Evolutionary conservation across 345 rosid species (phyloP), one percentile per base, ranked within the genome.

Genomic region (Firmiana major): DNA sequence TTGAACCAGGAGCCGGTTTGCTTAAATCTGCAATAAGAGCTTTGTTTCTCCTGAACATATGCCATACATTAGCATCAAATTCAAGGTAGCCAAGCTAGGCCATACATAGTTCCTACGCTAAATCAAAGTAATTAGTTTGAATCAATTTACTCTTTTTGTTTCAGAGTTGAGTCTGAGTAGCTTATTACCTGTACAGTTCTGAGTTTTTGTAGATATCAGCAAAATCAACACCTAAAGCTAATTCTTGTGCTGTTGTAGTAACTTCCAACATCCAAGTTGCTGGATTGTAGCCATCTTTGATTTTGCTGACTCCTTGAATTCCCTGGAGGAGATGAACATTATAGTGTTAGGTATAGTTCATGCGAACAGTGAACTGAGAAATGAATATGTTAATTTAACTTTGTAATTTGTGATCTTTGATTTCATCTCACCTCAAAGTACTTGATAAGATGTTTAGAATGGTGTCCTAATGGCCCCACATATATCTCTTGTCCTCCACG

Each of bases 221-320:
- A 78, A 93, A 93, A 85, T 93, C 92, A 7, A 90, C 82, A 49
- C 87, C 90, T 79, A 88, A 53, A 73, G 91, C 83, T 10, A 84
- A 42, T 81, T 93, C 98, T 73, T 93, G 94, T 10, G 90, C 84
- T 11, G 86, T 16, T 53, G 75, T 51, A 19, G 91, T 87, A 48
- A 87, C 93, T 83, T 93, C 97, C 48, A 93, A 79, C 94, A 93
- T 92, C 98, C 98, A 90, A 15, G 95, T 90, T 71, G 98, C 98
- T 31, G 98, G 98, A 75, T 93, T 93, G 75, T 88, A 89, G 2
- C 94, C 95, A 42, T 90, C 91, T 74, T 80, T 88, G 80, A 92
- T 90, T 82, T 88, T 88, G 34, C 78, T 73, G 24, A 89, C 83
- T 77, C 96, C 97, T 74, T 84, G 83, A 40, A 93, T 79, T 68